phyloP scores from a whole-genome alignment of 2,329 filamentous ascomycete species.

The Aspergillus sp. region DNA sequence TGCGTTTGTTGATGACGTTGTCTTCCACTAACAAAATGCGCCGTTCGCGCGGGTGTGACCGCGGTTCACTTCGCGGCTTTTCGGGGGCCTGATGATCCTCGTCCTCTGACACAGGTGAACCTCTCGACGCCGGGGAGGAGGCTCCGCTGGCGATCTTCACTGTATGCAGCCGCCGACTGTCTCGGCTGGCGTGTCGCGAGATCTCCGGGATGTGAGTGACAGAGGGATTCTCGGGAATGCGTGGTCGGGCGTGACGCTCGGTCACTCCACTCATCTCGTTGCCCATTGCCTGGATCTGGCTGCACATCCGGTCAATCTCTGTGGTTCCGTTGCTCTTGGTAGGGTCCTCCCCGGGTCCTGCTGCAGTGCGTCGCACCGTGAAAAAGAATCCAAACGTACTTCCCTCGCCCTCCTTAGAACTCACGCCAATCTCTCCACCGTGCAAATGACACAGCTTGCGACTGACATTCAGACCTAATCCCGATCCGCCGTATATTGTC shows the following conservation, averaged over 20 bases:
- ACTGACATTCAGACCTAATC: conserved; percentile 77
- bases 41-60: background rate
- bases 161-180: conserved; percentile 16
- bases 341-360: conserved; percentile 1
- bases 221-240: conserved; percentile 19
- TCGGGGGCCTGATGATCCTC: background rate
- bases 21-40: conserved; percentile 48
- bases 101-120: too few relatives aligned
- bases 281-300: conserved; percentile 22
- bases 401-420: conserved; percentile 56
- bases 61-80: background rate
- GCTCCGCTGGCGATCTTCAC: background rate
- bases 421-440: conserved; percentile 76
- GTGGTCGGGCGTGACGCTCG: conserved; percentile 12
- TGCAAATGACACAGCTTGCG: conserved; percentile 78
- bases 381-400: conserved; percentile 63
- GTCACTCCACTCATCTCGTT: conserved; percentile 21
- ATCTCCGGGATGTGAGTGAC: conserved; percentile 17
- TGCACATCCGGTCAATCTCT: conserved; percentile 21
- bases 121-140: background rate
- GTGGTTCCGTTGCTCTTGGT: background rate
- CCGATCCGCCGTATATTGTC: conserved; percentile 76
- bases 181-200: conserved; percentile 3
- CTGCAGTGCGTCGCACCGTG: conserved; percentile 41
- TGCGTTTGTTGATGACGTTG: conserved; percentile 47